These are phyloP conservation scores for Mucor racemosus DNA, from an alignment of 371 early-diverging fungal species.

Conservation along the genomic window DNA sequence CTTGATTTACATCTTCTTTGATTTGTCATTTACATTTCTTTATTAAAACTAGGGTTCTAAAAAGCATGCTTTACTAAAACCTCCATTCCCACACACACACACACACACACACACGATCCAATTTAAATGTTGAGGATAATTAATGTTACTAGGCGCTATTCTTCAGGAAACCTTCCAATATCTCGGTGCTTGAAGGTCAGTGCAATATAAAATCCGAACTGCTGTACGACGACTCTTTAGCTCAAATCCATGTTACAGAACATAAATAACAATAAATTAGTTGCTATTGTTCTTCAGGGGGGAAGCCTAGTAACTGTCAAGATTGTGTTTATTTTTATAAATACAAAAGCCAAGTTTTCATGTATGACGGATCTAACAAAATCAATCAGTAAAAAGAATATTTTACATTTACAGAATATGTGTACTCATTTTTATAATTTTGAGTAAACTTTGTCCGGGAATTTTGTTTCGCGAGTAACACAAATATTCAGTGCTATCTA, in stretches of 20 bases:
- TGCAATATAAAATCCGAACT: not conserved
- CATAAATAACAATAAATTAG: not conserved
- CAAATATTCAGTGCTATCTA: too few species aligned
- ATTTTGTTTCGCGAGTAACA: too few species aligned
- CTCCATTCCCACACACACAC: not conserved
- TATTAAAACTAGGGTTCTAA: not conserved
- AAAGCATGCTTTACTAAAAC: not conserved
- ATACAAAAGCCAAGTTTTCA: too few species aligned
- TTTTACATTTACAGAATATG: too few species aligned
- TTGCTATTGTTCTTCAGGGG: not conserved
- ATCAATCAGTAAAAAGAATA: too few species aligned
- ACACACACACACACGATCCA: not conserved
- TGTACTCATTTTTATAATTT: too few species aligned
- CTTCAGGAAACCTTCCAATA: not conserved
- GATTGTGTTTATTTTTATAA: not conserved
- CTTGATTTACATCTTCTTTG: not conserved
- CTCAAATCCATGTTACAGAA: not conserved
- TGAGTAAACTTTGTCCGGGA: too few species aligned
- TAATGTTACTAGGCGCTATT: not conserved
- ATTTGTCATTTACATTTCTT: not conserved
- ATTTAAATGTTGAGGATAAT: not conserved
- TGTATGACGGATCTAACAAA: too few species aligned
- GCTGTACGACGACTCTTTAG: not conserved
- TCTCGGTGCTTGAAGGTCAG: not conserved
- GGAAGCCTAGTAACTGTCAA: not conserved